Evolutionary conservation across 139 green algal genomes (phyloP), one percentile per base, ranked within the genome.

Genomic region (Picochlorum sp.): DNA sequence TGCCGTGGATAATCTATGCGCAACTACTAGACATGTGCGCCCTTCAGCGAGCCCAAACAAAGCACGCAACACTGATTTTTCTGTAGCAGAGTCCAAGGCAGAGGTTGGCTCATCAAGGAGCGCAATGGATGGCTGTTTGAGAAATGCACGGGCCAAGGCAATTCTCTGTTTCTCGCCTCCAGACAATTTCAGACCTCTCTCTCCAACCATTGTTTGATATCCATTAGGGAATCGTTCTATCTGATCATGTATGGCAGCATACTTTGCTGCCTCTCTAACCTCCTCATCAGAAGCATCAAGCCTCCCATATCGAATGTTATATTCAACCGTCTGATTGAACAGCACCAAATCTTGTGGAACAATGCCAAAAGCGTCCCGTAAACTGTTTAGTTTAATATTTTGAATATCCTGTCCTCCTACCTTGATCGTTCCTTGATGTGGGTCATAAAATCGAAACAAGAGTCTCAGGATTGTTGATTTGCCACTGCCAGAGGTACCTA

Each of bases 121-220:
- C 62, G 96, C 75, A 6, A 95, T 61, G 14, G 56, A 51, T 1
- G 86, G 84, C 0, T 76, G 74, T 75, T 90, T 89, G 15, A 94
- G 70, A 66, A 95, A 89, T 6, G 87, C 80, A 56, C 91, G 72
- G 14, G 90, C 92, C 34, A 97, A 85, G 4, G 91, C 87, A 30
- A 97, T 87, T 1, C 91, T 78, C 80, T 97, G 91, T 78, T 97
- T 96, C 83, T 96, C 91, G 3, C 91, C 91, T 18, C 91, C 91
- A 57, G 79, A 91, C 24, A 97, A 82, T 82, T 96, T 95, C 15
- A 97, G 77, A 0, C 91, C 91, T 4, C 91, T 70, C 82, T 96
- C 91, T 0, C 91, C 91, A 28, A 97, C 92, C 11, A 94, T n/a
- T 0, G 92, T 97, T 38, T 75, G 57, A 69, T 96, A 97, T 8